Conservation (phyloP, 176 grass and related monocot species). For the Neostapfia colusana region DNA sequence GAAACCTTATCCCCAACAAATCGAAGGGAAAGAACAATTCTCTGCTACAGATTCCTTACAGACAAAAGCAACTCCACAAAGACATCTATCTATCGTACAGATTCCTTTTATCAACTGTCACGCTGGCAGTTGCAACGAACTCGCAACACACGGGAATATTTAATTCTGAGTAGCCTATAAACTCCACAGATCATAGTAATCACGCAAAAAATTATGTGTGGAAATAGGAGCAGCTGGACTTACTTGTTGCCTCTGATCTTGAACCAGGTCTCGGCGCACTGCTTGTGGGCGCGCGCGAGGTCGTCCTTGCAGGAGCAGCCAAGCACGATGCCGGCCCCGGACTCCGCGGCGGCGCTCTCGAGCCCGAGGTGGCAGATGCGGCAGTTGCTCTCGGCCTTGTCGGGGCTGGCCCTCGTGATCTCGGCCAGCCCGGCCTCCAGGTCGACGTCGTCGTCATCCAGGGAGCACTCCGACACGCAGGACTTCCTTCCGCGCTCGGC, state of each 20-base stretch:
- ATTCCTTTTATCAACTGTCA: slow-evolving; percentile 13
- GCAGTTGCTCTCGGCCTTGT: slow-evolving; percentile 73
- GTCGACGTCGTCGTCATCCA: slow-evolving; percentile 67
- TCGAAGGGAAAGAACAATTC: slow-evolving; percentile 38
- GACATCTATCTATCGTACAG: slow-evolving; percentile 9
- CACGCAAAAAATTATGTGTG: background rate
- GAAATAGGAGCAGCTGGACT: slow-evolving; percentile 32
- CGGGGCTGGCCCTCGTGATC: slow-evolving; percentile 59
- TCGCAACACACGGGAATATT: background rate
- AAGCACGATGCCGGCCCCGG: slow-evolving; percentile 70
- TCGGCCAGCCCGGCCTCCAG: slow-evolving; percentile 68
- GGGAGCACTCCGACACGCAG: slow-evolving; percentile 72
- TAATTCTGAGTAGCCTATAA: background rate
- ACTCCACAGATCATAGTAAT: slow-evolving; percentile 7
- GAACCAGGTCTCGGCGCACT: slow-evolving; percentile 99
- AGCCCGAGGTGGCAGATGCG: slow-evolving; percentile 95
- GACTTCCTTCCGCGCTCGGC: slow-evolving; percentile 54
- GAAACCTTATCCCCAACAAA: slow-evolving; percentile 45
- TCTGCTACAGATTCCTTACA: slow-evolving; percentile 47
- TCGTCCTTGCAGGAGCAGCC: slow-evolving; percentile 98
- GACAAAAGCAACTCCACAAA: slow-evolving; percentile 9
- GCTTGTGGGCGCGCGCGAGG: slow-evolving; percentile 79
- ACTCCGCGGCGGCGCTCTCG: slow-evolving; percentile 60
- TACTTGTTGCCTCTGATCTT: slow-evolving; percentile 99
- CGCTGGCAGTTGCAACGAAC: slow-evolving; percentile 23